These are phyloP conservation scores for Starmerella bombi DNA, from an alignment of 805 yeast genomes.

Conservation along the genomic window DNA sequence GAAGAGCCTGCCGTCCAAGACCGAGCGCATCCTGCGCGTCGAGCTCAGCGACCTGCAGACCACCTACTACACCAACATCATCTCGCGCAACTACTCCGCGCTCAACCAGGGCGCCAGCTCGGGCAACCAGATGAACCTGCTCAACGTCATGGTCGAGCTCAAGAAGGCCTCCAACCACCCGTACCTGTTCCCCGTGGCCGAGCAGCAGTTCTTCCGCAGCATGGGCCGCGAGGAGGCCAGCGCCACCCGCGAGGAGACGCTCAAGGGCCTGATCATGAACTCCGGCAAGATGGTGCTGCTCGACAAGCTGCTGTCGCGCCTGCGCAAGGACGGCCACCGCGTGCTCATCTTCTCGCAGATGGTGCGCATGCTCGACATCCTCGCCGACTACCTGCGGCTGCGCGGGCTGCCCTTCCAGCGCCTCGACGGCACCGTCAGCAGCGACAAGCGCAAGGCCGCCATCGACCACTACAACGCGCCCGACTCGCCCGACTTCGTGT, in stretches of 20 bases:
- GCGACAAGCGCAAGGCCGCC: constrained; percentile 82
- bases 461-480: constrained; percentile 95
- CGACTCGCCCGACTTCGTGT: constrained; percentile 81
- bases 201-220: constrained; percentile 45
- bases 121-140: constrained; percentile 63
- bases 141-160: constrained; percentile 88
- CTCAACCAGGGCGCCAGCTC: constrained; percentile 72
- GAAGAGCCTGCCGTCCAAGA: constrained; percentile 87
- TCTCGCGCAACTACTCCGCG: constrained; percentile 85
- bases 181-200: constrained; percentile 85
- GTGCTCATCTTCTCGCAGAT: constrained; percentile 91
- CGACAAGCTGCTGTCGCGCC: constrained; percentile 73
- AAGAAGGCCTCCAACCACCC: constrained; percentile 98
- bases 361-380: constrained; percentile 91
- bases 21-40: constrained; percentile 88
- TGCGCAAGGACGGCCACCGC: constrained; percentile 88
- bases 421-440: constrained; percentile 92
- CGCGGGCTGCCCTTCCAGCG: constrained; percentile 84
- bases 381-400: constrained; percentile 82
- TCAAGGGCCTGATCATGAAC: constrained; percentile 90
- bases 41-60: constrained; percentile 93
- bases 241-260: constrained; percentile 57
- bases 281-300: constrained; percentile 96
- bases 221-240: constrained; percentile 45
- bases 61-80: constrained; percentile 82